Conservation (phyloP, 1,284 basidiomycete genomes). For the Agroathelia rolfsii region DNA sequence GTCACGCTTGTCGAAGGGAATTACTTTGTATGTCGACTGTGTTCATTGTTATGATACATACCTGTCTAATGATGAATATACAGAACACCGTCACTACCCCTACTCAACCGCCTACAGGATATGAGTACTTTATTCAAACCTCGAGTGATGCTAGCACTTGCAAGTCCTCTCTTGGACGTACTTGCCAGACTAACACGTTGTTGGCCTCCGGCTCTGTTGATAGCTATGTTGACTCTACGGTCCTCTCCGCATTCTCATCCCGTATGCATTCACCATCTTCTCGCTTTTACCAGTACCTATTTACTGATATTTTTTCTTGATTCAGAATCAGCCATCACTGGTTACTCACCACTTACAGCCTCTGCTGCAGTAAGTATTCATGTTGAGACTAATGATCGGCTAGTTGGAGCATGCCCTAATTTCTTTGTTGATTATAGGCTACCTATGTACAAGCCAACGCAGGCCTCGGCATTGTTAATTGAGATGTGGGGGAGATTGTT, state of each 20-base stretch:
- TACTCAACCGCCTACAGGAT: too few species aligned
- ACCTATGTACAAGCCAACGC: conserved; percentile 16
- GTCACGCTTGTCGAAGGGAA: conserved; percentile 19
- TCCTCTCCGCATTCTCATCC: conserved; percentile 11
- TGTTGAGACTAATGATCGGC: conserved; percentile 14
- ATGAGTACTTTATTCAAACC: conserved; percentile 5
- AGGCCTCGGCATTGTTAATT: conserved; percentile 16
- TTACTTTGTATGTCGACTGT: conserved; percentile 19
- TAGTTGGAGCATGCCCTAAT: conserved; percentile 11
- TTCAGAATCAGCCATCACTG: too few species aligned
- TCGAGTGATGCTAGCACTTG: conserved; percentile 4
- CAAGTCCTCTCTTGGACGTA: background rate
- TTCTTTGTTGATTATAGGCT: conserved; percentile 13
- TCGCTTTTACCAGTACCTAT: too few species aligned
- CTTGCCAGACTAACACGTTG: background rate
- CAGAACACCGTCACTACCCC: too few species aligned
- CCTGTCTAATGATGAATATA: too few species aligned
- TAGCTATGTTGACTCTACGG: too few species aligned
- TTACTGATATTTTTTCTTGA: too few species aligned
- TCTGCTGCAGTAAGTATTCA: conserved; percentile 12
- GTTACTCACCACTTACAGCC: conserved; percentile 8
- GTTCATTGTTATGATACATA: conserved; percentile 6
- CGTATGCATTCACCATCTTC: background rate
- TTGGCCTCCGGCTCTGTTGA: conserved; percentile 10
- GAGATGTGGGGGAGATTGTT: too few species aligned